A percentile compares a stretch with the other conserved stretches of the same genome.
Conservation (phyloP, 2,329 filamentous ascomycete genomes). For the Epichloe baconii region DNA sequence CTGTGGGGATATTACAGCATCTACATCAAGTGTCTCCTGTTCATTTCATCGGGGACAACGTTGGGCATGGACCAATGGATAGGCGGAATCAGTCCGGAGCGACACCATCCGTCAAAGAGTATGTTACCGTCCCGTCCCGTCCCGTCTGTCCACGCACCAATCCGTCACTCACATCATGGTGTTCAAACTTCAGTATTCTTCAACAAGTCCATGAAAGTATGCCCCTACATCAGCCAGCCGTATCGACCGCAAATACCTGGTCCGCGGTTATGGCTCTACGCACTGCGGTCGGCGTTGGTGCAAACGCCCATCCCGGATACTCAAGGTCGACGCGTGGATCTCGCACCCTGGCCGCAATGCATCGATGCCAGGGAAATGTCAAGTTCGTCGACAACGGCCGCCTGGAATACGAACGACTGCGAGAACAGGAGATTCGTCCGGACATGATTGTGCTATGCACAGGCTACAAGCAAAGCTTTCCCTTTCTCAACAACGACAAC, state of each 20-base stretch:
- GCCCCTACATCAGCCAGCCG: slow-evolving; percentile 23
- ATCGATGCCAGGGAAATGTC: slow-evolving; percentile 19
- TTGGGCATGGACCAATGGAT: slow-evolving; percentile 29
- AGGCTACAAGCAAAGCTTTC: slow-evolving; percentile 29
- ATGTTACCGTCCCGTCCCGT: not conserved
- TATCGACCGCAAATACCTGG: slow-evolving; percentile 14
- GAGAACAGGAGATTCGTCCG: slow-evolving; percentile 18
- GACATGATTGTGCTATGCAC: slow-evolving; percentile 32
- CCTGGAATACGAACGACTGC: slow-evolving; percentile 18
- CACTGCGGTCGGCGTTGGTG: slow-evolving; percentile 21
- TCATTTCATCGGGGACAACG: slow-evolving; percentile 21
- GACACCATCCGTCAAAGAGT: slow-evolving; percentile 17
- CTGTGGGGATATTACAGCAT: slow-evolving; percentile 29
- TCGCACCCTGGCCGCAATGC: slow-evolving; percentile 28
- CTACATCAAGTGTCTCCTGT: slow-evolving; percentile 24
- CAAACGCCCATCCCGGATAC: slow-evolving; percentile 22
- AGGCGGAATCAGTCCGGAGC: slow-evolving; percentile 22
- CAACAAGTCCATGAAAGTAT: slow-evolving; percentile 24
- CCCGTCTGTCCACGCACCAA: no score
- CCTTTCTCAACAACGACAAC: slow-evolving; percentile 18
- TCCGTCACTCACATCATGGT: no score
- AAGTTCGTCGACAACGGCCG: slow-evolving; percentile 21
- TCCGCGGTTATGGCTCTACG: slow-evolving; percentile 10
- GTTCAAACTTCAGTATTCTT: slow-evolving; percentile 21
- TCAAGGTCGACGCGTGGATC: slow-evolving; percentile 22